These are phyloP conservation scores for Penicillium steckii DNA, from an alignment of 495 filamentous ascomycete species.

Conservation along the genomic window DNA sequence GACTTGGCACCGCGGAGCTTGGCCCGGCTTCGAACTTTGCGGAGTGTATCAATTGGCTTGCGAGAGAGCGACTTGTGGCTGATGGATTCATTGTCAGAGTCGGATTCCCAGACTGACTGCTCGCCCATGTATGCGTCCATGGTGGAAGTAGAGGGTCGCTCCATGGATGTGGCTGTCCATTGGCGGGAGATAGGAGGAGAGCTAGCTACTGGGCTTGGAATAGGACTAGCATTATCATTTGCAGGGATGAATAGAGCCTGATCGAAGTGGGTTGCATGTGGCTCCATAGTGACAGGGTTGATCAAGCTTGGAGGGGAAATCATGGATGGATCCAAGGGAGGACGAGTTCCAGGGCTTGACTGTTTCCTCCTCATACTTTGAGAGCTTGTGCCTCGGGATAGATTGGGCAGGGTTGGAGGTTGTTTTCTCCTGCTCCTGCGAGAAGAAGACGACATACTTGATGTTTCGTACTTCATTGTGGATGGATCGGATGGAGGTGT, in stretches of 20 bases:
- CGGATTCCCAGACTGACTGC: conserved; percentile 49
- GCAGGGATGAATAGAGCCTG: conserved; percentile 46
- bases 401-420: conserved; percentile 33
- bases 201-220: conserved; percentile 36
- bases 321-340: conserved; percentile 42
- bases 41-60: conserved; percentile 43
- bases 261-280: conserved; percentile 45
- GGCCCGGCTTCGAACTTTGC: conserved; percentile 48
- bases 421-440: conserved; percentile 31
- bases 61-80: conserved; percentile 40
- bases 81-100: conserved; percentile 41
- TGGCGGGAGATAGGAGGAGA: conserved; percentile 38
- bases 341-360: conserved; percentile 26
- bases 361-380: conserved; percentile 28
- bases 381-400: conserved; percentile 20
- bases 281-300: conserved; percentile 46
- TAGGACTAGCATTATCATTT: conserved; percentile 42
- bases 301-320: conserved; percentile 43
- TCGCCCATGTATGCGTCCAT: conserved; percentile 38
- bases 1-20: conserved; percentile 47
- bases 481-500: conserved; percentile 24
- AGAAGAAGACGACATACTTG: conserved; percentile 26
- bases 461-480: conserved; percentile 35
- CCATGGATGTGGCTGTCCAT: conserved; percentile 39
- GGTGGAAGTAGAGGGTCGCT: conserved; percentile 41